These are phyloP conservation scores for Cryphonectria radicalis DNA, from an alignment of 2,329 filamentous ascomycete species.

Conservation along the genomic window DNA sequence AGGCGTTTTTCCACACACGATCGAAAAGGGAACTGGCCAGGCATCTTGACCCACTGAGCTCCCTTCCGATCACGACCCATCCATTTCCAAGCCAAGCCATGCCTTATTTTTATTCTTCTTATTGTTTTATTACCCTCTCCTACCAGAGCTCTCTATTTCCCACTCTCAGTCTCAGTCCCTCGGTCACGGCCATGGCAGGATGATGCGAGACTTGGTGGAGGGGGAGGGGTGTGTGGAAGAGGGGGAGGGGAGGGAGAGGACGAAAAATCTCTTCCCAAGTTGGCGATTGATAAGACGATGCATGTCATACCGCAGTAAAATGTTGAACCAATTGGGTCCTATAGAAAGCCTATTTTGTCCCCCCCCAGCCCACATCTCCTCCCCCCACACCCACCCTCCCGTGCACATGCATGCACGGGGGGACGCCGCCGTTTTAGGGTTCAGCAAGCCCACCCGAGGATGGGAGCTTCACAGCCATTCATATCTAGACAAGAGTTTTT, in stretches of 20 bases:
- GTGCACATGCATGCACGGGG: slow-evolving; percentile 15
- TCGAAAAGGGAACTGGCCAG: slow-evolving; percentile 1
- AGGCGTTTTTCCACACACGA: not conserved
- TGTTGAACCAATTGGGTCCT: slow-evolving; percentile 21
- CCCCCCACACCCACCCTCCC: not conserved
- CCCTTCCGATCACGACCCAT: slow-evolving; percentile 17
- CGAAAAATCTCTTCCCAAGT: slow-evolving; percentile 20
- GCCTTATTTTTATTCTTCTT: not conserved
- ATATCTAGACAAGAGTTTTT: slow-evolving; percentile 8
- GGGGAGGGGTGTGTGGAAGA: not conserved
- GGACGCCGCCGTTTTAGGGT: slow-evolving; percentile 19
- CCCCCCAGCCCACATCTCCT: too few relatives aligned
- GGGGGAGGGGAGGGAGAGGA: not conserved
- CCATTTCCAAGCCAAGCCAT: slow-evolving; percentile 8
- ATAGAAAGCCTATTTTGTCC: slow-evolving; percentile 5
- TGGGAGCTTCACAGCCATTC: slow-evolving; percentile 26
- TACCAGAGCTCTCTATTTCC: not conserved
- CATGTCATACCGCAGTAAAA: slow-evolving; percentile 5
- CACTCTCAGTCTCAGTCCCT: slow-evolving; percentile 2
- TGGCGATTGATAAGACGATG: slow-evolving; percentile 26
- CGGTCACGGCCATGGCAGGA: not conserved
- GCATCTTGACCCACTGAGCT: slow-evolving; percentile 19
- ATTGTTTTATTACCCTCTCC: not conserved
- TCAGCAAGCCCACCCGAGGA: slow-evolving; percentile 4
- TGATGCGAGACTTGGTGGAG: not conserved